A percentile compares a stretch with the other conserved stretches of the same genome.
Evolutionary conservation across 2,329 filamentous ascomycete genomes (phyloP).

Genomic region (Sporothrix pallida): DNA sequence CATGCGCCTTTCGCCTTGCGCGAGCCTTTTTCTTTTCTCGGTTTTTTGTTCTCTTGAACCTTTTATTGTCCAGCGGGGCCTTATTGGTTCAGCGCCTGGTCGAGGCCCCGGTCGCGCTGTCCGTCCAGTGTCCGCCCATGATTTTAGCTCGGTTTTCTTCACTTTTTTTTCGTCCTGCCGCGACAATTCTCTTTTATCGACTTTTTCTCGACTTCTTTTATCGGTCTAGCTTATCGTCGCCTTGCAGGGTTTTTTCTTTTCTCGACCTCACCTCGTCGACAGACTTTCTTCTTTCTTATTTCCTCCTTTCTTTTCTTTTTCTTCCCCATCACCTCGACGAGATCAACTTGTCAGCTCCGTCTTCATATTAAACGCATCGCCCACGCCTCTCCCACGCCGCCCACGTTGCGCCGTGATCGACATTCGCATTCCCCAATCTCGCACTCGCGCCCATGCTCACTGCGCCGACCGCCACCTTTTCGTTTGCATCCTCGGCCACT

Average conservation of each 20-base stretch:
- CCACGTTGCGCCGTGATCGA: background rate
- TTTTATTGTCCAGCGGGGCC: background rate
- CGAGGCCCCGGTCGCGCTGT: background rate
- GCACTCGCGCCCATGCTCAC: background rate
- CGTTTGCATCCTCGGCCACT: constrained; percentile 46
- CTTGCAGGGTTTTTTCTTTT: constrained; percentile 25
- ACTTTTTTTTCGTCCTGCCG: too few species aligned
- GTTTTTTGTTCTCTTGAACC: background rate
- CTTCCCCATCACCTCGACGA: background rate
- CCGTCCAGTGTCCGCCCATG: background rate
- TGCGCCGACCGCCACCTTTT: constrained; percentile 38
- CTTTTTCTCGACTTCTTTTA: constrained; percentile 5
- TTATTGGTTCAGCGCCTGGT: background rate
- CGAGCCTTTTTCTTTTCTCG: background rate
- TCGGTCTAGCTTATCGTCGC: constrained; percentile 12
- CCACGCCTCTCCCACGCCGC: background rate
- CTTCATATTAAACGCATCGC: background rate
- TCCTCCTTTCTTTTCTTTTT: background rate
- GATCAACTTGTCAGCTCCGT: background rate
- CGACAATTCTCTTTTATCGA: background rate
- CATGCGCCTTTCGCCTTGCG: constrained; percentile 7
- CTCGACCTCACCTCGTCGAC: background rate
- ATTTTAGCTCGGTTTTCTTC: background rate
- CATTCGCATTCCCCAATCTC: background rate
- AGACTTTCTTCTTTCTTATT: background rate